A percentile compares a stretch with the other conserved stretches of the same genome.
Conservation (phyloP, 2,329 filamentous ascomycete species). For the Apiospora aurea region DNA sequence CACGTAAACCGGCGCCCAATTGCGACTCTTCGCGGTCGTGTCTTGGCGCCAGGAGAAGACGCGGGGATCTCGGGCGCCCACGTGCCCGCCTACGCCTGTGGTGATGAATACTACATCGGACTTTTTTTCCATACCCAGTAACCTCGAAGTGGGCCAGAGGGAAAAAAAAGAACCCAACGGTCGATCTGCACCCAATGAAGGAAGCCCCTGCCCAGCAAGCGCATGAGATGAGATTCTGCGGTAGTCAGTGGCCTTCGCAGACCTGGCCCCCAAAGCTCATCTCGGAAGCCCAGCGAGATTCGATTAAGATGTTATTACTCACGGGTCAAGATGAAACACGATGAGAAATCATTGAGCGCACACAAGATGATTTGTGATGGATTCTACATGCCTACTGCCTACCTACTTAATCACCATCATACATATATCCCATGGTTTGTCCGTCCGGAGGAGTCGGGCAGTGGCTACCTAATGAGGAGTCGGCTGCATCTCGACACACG, state of each 20-base stretch:
- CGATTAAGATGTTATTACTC: background rate
- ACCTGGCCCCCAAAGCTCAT: background rate
- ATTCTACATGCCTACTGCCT: background rate
- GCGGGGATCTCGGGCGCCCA: conserved; percentile 19
- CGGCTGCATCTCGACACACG: conserved; percentile 43
- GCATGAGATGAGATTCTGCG: too few species aligned
- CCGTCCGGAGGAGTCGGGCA: conserved; percentile 22
- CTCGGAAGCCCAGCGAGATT: background rate
- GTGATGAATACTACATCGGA: conserved; percentile 21
- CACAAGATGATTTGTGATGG: conserved; percentile 15
- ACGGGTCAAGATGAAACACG: background rate
- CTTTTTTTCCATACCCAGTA: conserved; percentile 18
- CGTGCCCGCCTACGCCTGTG: conserved; percentile 17
- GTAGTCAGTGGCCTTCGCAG: background rate
- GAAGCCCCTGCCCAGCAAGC: conserved; percentile 3
- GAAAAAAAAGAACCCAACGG: background rate
- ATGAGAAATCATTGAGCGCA: background rate
- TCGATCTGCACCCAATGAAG: conserved; percentile 17
- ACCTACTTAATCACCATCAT: too few species aligned
- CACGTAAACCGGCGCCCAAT: background rate
- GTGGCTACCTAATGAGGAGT: conserved; percentile 30
- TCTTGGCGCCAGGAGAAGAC: conserved; percentile 15
- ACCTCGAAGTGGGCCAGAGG: background rate
- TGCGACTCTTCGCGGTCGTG: background rate
- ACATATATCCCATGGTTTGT: background rate